phyloP scores from a whole-genome alignment of 495 filamentous ascomycete genomes.

The Aspergillus bridgeri region DNA sequence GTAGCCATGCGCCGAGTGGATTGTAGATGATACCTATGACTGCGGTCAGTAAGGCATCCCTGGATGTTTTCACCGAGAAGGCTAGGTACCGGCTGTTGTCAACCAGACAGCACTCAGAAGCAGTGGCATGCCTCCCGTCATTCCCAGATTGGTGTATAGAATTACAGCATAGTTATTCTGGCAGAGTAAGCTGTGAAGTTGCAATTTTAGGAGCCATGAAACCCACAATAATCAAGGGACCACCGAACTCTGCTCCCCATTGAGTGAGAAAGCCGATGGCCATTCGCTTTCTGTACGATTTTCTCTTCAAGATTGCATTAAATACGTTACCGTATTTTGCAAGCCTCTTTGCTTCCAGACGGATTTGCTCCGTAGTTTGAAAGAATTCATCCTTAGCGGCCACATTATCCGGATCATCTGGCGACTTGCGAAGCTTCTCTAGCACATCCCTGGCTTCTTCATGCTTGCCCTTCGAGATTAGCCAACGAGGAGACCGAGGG shows the following conservation, averaged over 20 bases:
- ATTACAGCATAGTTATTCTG: constrained; percentile 49
- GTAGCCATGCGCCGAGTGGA: constrained; percentile 43
- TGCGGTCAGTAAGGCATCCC: constrained; percentile 14
- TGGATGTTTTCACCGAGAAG: not conserved
- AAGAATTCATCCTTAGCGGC: constrained; percentile 36
- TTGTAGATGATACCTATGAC: constrained; percentile 40
- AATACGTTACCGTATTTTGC: constrained; percentile 25
- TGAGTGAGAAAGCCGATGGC: constrained; percentile 40
- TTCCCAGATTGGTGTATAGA: constrained; percentile 46
- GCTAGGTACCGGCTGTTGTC: constrained; percentile 37
- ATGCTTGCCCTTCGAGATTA: constrained; percentile 37
- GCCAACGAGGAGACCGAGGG: constrained; percentile 45
- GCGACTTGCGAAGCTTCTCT: constrained; percentile 25
- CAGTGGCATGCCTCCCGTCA: constrained; percentile 43
- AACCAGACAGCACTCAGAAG: constrained; percentile 47
- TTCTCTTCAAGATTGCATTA: constrained; percentile 37
- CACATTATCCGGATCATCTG: constrained; percentile 31
- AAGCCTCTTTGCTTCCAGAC: constrained; percentile 31
- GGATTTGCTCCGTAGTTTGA: constrained; percentile 39
- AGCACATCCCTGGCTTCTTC: constrained; percentile 37
- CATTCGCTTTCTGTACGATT: constrained; percentile 42
- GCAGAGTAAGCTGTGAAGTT: constrained; percentile 5
- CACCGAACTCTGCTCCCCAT: constrained; percentile 38
- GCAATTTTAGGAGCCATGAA: not conserved
- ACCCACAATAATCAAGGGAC: constrained; percentile 37